Conservation (phyloP, 83 land plant species). For the Diphasiastrum complanatum region DNA sequence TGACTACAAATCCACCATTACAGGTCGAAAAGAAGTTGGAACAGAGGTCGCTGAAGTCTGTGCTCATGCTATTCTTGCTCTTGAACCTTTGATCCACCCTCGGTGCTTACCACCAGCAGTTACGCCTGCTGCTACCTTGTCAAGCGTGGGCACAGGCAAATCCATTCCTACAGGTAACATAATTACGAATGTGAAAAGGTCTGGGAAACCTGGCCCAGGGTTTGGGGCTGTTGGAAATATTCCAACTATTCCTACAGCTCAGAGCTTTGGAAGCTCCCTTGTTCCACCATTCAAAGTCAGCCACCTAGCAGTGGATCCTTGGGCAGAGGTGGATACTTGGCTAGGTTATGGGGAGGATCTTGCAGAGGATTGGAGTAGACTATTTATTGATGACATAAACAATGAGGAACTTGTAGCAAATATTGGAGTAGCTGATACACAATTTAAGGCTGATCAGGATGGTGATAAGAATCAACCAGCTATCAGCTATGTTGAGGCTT, state of each 20-base stretch:
- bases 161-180: constrained; percentile 21
- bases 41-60: constrained; percentile 67
- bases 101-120: constrained; percentile 49
- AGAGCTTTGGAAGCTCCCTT: constrained; percentile 3
- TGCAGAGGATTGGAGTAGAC: constrained; percentile 12
- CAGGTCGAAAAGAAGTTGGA: constrained; percentile 76
- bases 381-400: constrained; percentile 5
- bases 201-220: constrained; percentile 17
- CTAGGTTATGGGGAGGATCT: constrained; percentile 42
- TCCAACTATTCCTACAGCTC: constrained; percentile 13
- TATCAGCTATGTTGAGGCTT: background rate
- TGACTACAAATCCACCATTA: constrained; percentile 12
- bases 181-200: constrained; percentile 23
- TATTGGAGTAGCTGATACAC: background rate
- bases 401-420: background rate
- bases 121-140: constrained; percentile 13
- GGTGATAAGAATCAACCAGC: constrained; percentile 8
- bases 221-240: constrained; percentile 4
- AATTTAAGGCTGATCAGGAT: constrained; percentile 3
- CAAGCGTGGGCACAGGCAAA: constrained; percentile 18
- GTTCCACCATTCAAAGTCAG: constrained; percentile 24
- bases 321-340: constrained; percentile 44
- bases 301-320: constrained; percentile 30
- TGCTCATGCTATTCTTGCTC: constrained; percentile 66
- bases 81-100: constrained; percentile 86